These are phyloP conservation scores for Saccharata proteae DNA, from an alignment of 2,329 filamentous ascomycete genomes.

Conservation along the genomic window DNA sequence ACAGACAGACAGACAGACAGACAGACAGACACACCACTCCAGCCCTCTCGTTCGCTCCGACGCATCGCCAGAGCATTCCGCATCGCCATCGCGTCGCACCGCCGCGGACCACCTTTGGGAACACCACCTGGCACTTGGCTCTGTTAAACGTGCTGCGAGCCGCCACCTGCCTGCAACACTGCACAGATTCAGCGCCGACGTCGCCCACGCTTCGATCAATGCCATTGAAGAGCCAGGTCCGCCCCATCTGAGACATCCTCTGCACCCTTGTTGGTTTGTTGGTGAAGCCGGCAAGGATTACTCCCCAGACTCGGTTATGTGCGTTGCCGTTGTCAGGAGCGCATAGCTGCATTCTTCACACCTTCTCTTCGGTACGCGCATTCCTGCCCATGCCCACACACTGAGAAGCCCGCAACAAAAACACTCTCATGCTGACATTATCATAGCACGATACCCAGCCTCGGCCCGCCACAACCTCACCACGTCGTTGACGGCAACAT, in stretches of 20 bases:
- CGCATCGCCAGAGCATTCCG: too few relatives aligned
- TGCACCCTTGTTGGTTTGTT: background rate
- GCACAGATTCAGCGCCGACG: too few relatives aligned
- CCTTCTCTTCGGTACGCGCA: conserved; percentile 7
- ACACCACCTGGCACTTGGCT: too few relatives aligned
- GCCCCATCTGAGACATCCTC: background rate
- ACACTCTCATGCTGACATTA: conserved; percentile 6
- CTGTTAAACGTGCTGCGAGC: too few relatives aligned
- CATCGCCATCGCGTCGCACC: too few relatives aligned
- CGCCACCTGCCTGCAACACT: conserved; percentile 2
- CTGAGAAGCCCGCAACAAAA: conserved; percentile 1
- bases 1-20: too few relatives aligned
- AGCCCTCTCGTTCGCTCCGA: too few relatives aligned
- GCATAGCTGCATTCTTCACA: conserved; percentile 8
- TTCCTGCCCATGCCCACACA: conserved; percentile 5
- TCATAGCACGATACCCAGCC: conserved; percentile 1
- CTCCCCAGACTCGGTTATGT: conserved; percentile 1
- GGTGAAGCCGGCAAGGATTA: background rate
- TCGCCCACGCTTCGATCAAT: too few relatives aligned
- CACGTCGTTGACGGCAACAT: background rate
- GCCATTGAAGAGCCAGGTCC: conserved; percentile 1
- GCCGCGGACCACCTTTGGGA: too few relatives aligned
- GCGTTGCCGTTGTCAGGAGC: conserved; percentile 8
- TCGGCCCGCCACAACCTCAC: conserved; percentile 1
- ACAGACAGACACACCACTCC: too few relatives aligned